Evolutionary conservation across 1,284 basidiomycete species (phyloP), one percentile per base, ranked within the genome.

Genomic region (Veloboletus limbatus): DNA sequence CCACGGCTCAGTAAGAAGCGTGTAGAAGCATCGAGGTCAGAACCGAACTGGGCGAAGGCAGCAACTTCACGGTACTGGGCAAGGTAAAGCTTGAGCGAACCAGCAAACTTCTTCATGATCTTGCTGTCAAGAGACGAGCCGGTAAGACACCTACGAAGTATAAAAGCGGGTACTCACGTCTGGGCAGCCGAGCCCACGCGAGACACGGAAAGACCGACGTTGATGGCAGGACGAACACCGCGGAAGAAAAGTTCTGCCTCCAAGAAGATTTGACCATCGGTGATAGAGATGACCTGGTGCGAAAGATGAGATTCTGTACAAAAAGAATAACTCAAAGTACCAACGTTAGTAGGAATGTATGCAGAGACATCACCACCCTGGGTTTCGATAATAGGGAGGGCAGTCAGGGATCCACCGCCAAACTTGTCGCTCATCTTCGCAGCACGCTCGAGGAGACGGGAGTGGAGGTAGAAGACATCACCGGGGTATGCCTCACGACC

Each of bases 351-450:
- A 48, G 86, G 86, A 67, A 97, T 97, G 77, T 97, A 97, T 41
- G 93, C 94, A 45, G 94, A 99, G 69, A 99, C 96, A 84, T 99
- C 96, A 88, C 96, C 96, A 86, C 96, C 96, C 79, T 99, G 96
- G 67, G 96, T 98, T 81, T 99, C 96, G 72, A 99, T 99, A 76
- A 99, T 94, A 66, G 96, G 96, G 38, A 99, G 87, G 52, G 96
- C 96, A 70, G 96, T 99, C 63, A 99, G 81, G 54, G 96, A 99
- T 67, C 96, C 96, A 70, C 92, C 94, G 70, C 96, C 96, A 72
- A 94, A 91, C 68, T 89, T 91, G 61, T 97, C 92, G 82, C 88
- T 96, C 92, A 99, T 97, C 88, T 98, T 98, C 73, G 96, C 96
- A 55, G 96, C 96, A 81, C 96, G 94, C 79, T 99, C 96, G 63